phyloP scores from a whole-genome alignment of 441 rosid genomes.

The Euphorbia neoarborescens region DNA sequence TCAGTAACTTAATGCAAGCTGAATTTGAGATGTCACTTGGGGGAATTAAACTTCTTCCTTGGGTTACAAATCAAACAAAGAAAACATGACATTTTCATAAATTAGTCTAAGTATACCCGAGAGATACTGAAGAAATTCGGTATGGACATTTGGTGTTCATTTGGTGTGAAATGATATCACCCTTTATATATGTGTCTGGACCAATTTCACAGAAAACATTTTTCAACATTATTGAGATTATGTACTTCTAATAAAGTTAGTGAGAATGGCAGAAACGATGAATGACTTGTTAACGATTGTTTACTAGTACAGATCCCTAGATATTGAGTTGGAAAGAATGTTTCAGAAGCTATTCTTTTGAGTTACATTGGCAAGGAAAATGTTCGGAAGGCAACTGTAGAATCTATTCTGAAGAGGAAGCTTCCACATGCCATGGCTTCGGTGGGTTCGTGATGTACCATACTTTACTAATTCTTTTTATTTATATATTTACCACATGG shows the following conservation, averaged over 20 bases:
- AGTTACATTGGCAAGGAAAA: constrained; percentile 60
- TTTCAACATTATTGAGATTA: neutral
- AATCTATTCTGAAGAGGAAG: constrained; percentile 81
- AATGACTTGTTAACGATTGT: constrained; percentile 5
- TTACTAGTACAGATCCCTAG: constrained; percentile 59
- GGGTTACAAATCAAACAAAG: too few species aligned
- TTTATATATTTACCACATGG: neutral
- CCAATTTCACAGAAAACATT: neutral
- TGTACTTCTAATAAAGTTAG: neutral
- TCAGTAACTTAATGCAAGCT: too few species aligned
- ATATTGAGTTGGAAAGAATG: constrained; percentile 67
- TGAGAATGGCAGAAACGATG: constrained; percentile 1
- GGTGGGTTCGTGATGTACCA: constrained; percentile 28
- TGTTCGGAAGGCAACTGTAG: constrained; percentile 68
- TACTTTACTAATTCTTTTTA: neutral
- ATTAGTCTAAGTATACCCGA: too few species aligned
- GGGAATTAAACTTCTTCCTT: too few species aligned
- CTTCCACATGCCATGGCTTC: constrained; percentile 90
- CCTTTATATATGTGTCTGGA: neutral
- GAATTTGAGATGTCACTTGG: too few species aligned
- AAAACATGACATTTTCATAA: too few species aligned
- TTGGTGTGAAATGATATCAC: too few species aligned
- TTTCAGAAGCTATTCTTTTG: constrained; percentile 66
- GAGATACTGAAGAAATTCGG: too few species aligned
- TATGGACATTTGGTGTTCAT: too few species aligned